Evolutionary conservation across 2,329 filamentous ascomycete genomes (phyloP), one percentile per base, ranked within the genome.

Genomic region (Sclerotinia trifoliorum): DNA sequence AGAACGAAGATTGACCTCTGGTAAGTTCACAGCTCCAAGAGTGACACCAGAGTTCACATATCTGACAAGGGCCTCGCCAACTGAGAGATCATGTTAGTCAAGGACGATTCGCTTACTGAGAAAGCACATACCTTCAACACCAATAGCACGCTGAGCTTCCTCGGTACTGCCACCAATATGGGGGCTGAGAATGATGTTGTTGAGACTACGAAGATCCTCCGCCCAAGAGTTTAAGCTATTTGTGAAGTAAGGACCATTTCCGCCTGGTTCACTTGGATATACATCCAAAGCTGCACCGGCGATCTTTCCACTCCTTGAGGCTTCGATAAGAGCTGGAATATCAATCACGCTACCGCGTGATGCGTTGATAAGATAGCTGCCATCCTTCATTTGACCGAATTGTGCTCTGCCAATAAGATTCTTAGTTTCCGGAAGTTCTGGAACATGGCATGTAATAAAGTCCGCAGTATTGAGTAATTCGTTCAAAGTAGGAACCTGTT

Each of bases 121-220:
- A 51, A 54, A 56, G 24, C 35, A 32, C 52, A 32, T 79, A 85
- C 85, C 86, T 83, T 99, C 95, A 55, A 96, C 86, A 74, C 95
- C 95, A 78, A 99, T 99, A 21, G 95, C 94, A 69, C 92, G 90
- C 82, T 99, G 95, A 6, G 95, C 95, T 81, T 99, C 95, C 81
- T 99, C 95, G 0, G 95, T 99, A 80, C 93, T 97, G 67, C 95
- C 95, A 75, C 95, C 95, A 77, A 99, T 98, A 79, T 99, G 95
- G 29, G 95, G 95, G 1, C 94, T 97, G 62, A 99, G 84, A 74
- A 99, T 96, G 73, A 99, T 84, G 81, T 99, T 99, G 81, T 90
- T 95, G 70, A 98, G 83, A 65, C 86, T 86, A 66, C 92, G 88
- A 60, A 99, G 86, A 70, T 97, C 94, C 76, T 94, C 89, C 39